Base-by-base conservation (phyloP, 164 flowering plant species). In the Magnolia kwangsiensis region DNA sequence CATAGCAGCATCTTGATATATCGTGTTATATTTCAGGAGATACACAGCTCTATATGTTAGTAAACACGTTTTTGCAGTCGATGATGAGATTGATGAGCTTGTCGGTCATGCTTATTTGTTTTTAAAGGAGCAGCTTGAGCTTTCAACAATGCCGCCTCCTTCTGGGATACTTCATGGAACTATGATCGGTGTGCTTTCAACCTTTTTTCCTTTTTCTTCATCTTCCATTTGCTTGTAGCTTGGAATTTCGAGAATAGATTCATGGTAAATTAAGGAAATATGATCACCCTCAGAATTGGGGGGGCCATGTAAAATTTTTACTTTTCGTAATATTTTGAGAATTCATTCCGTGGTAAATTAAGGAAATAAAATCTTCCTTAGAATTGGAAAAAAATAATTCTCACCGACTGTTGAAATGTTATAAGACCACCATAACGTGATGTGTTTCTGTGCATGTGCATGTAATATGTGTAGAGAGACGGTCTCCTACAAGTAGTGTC, bases 131-230 rank as follows among this genome's bases (percentile, higher is more conserved):
- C 94, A 93, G 77, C 95, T 91, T 73, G 88, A 90, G 74, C 86
- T 80, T 79, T 84, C 91, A 76, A 77, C 82, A 8, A 73, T 84
- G 82, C 90, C 93, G 58, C 87, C 88, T 69, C 82, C 90, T 76
- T 85, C 90, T 63, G 91, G 89, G 65, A 81, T 93, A 75, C 94
- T 93, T 78, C 98, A 90, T 77, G 96, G 94, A 77, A 88, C 92
- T 61, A 88, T 93, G 19, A 93, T 93, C 4, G 45, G 45, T 37
- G 29, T 72, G 83, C 14, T 51, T 37, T 78, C 29, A 27, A 21
- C 71, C 11, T 50, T 8, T 8, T 18, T 7, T 27, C 50, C 24
- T 68, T 58, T 51, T 50, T 21, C 31, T 24, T 63, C 51, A 31
- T 21, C 23, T 20, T 66, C 2, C 37, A 68, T 6, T 75, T 24